Evolutionary conservation across 2,329 filamentous ascomycete genomes (phyloP).

Genomic region (Beauveria rudraprayagi): DNA sequence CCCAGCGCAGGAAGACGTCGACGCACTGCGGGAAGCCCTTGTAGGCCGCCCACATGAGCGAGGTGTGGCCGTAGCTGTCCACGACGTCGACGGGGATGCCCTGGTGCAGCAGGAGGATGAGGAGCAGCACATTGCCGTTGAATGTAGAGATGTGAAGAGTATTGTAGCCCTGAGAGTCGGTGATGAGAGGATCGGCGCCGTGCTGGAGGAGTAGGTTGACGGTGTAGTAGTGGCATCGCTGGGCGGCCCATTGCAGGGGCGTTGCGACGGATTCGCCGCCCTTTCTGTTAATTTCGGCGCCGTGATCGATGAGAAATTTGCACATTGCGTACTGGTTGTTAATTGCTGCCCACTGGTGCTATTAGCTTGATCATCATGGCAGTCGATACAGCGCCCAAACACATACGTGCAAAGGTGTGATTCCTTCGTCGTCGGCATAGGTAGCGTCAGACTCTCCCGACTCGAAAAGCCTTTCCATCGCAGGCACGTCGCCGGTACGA

Average conservation of each 20-base stretch:
- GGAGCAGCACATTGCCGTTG: conserved; percentile 86
- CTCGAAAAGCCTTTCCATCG: conserved; percentile 86
- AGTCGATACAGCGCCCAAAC: not conserved
- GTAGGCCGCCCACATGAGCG: conserved; percentile 98
- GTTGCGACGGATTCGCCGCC: conserved; percentile 94
- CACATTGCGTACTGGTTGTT: conserved; percentile 98
- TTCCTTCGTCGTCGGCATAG: conserved; percentile 83
- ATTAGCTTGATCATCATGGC: conserved; percentile 12
- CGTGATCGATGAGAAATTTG: conserved; percentile 78
- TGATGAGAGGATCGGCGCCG: conserved; percentile 86
- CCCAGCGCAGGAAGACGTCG: conserved; percentile 88
- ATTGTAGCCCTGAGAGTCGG: conserved; percentile 95
- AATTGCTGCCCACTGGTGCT: conserved; percentile 83
- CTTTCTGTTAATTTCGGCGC: conserved; percentile 88
- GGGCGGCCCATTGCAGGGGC: conserved; percentile 92
- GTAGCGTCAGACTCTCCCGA: conserved; percentile 72
- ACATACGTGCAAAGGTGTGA: conserved; percentile 87
- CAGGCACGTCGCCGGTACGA: conserved; percentile 73
- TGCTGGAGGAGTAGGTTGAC: conserved; percentile 86
- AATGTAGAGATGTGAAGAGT: conserved; percentile 95
- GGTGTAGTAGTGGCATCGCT: conserved; percentile 93
- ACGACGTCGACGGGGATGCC: conserved; percentile 89
- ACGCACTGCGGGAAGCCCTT: conserved; percentile 92
- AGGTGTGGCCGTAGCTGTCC: conserved; percentile 85
- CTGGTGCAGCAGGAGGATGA: conserved; percentile 85